Percentiles rank a stretch among this genome's conserved stretches.
Conservation (phyloP, 371 early-diverging fungal genomes). For the Zychaea mexicana region DNA sequence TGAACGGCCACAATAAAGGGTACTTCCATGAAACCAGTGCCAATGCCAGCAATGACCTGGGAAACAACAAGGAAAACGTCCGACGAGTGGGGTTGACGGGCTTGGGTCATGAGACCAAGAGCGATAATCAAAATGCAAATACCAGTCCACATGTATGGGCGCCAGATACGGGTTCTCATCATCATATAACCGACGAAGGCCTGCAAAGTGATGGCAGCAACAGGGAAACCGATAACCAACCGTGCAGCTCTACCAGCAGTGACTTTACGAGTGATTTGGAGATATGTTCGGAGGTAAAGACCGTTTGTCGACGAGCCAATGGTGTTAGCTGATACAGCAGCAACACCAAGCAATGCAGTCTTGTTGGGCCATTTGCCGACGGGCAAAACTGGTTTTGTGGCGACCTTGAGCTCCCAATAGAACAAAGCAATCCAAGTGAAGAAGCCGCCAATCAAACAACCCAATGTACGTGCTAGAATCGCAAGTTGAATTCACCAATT, state of each 20-base stretch:
- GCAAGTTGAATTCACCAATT: too few species aligned
- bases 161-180: conserved; percentile 45
- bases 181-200: conserved; percentile 35
- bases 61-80: conserved; percentile 37
- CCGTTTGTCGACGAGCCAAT: conserved; percentile 43
- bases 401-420: conserved; percentile 44
- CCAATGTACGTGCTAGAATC: conserved; percentile 10
- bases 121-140: conserved; percentile 58
- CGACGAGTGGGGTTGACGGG: conserved; percentile 40
- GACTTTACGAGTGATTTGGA: conserved; percentile 45
- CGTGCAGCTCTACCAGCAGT: conserved; percentile 18
- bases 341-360: conserved; percentile 46
- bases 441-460: conserved; percentile 16
- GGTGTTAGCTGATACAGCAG: conserved; percentile 41
- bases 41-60: conserved; percentile 43
- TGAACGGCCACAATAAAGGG: conserved; percentile 42
- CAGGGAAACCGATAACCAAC: conserved; percentile 42
- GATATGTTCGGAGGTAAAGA: conserved; percentile 40
- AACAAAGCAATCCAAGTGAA: conserved; percentile 24
- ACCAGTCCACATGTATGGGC: conserved; percentile 57
- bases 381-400: conserved; percentile 49
- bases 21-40: conserved; percentile 38
- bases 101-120: conserved; percentile 48
- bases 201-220: conserved; percentile 30
- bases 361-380: conserved; percentile 42